Conservation (phyloP, 2,329 filamentous ascomycete genomes). For the Scedosporium dehoogii region DNA sequence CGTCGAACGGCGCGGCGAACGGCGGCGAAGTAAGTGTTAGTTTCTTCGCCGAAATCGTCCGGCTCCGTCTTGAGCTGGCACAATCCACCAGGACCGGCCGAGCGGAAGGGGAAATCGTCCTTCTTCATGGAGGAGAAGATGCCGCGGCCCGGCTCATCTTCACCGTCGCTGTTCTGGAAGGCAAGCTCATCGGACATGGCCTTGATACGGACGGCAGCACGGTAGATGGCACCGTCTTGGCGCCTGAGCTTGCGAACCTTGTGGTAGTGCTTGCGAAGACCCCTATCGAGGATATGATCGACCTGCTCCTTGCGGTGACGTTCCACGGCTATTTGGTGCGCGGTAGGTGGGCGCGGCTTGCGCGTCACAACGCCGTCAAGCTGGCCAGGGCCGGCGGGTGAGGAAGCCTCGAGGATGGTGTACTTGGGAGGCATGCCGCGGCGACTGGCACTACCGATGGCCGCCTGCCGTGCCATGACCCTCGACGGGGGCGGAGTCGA, state of each 20-base stretch:
- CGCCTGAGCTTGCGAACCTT: slow-evolving; percentile 51
- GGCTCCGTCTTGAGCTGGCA: slow-evolving; percentile 50
- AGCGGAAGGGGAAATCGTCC: slow-evolving; percentile 33
- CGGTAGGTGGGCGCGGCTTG: slow-evolving; percentile 66
- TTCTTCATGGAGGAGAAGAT: slow-evolving; percentile 19
- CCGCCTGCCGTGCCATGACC: slow-evolving; percentile 4
- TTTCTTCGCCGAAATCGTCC: slow-evolving; percentile 71
- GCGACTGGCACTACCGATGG: slow-evolving; percentile 18
- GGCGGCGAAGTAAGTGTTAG: slow-evolving; percentile 54
- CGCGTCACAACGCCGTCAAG: slow-evolving; percentile 42
- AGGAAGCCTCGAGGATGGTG: slow-evolving; percentile 50
- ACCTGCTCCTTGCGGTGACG: slow-evolving; percentile 69
- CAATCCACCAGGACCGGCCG: slow-evolving; percentile 53
- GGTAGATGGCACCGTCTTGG: slow-evolving; percentile 55
- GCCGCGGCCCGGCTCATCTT: slow-evolving; percentile 20
- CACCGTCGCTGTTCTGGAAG: slow-evolving; percentile 53
- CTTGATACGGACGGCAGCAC: slow-evolving; percentile 55
- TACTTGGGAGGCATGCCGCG: slow-evolving; percentile 45
- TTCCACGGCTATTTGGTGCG: slow-evolving; percentile 73
- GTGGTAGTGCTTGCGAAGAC: slow-evolving; percentile 57
- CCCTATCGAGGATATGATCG: slow-evolving; percentile 72
- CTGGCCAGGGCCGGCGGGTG: slow-evolving; percentile 43
- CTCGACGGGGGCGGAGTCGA: slow-evolving; percentile 25
- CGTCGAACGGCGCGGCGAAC: slow-evolving; percentile 54
- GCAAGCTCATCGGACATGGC: slow-evolving; percentile 44